These are phyloP conservation scores for peach (Prunus persica) DNA, from an alignment of 306 rosid genomes.

Conservation along the genomic window DNA sequence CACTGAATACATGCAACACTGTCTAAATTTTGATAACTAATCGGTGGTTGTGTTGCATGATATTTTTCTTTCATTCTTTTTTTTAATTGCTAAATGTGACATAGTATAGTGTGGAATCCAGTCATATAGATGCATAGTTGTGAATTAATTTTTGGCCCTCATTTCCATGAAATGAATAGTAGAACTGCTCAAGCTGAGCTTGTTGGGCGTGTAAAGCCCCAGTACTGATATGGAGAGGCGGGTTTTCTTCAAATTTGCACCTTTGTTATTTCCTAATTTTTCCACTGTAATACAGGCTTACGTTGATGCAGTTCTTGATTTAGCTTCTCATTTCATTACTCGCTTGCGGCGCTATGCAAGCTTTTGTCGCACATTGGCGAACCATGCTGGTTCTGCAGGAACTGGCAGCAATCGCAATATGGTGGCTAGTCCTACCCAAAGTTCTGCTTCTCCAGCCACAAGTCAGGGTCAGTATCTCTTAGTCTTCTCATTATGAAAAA, in stretches of 20 bases:
- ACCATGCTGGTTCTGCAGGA: constrained; percentile 94
- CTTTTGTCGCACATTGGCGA: constrained; percentile 97
- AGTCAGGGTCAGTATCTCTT: constrained; percentile 66
- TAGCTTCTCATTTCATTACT: constrained; percentile 97
- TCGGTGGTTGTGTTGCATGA: background rate
- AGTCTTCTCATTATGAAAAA: constrained; percentile 1
- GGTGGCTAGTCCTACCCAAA: constrained; percentile 94
- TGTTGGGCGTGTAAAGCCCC: background rate
- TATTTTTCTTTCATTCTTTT: background rate
- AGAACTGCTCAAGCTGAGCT: background rate
- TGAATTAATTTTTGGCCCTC: background rate
- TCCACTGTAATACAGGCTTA: constrained; percentile 69
- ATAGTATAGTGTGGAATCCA: background rate
- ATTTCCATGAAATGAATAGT: background rate
- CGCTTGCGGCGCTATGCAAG: constrained; percentile 98
- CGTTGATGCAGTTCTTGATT: constrained; percentile 95
- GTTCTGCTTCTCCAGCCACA: constrained; percentile 77
- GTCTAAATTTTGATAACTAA: background rate
- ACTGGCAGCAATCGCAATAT: constrained; percentile 85
- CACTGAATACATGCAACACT: background rate
- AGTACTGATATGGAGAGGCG: background rate
- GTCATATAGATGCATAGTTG: background rate
- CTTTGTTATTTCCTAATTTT: constrained; percentile 14
- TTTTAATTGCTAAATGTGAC: background rate
- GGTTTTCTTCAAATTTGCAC: background rate